Base-by-base conservation (phyloP, 495 filamentous ascomycete species). In the Hypoxylon lenormandii region DNA sequence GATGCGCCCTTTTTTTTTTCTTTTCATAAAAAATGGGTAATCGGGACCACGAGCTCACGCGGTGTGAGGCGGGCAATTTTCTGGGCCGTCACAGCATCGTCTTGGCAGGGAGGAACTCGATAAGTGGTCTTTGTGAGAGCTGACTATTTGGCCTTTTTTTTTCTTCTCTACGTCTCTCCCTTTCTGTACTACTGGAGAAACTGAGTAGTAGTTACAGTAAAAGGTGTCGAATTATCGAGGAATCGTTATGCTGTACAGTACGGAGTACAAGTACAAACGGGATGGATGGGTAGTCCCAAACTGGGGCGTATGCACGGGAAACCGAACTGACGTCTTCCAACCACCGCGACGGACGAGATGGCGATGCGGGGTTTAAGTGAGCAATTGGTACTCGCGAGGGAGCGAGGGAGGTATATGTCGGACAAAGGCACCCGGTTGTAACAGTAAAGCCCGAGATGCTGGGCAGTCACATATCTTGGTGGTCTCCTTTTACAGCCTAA, bases 401-500 rank as follows among this genome's bases (percentile, higher is more conserved):
- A 38, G 26, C 51, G 33, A 60, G 26, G 16, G 36, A 43, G 56
- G 52, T n/a, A 45, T n/a, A 45, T 38, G 52, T 57, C 38, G 53
- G 30, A 49, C 45, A 59, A 56, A 19, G 45, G 58, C 48, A 49
- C 47, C 42, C 40, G 59, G 37, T 59, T 62, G 58, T 51, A 50
- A 51, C 64, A 70, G 54, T 46, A 54, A 30, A 36, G 23, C 45
- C 36, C 40, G 49, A 51, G 46, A 56, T 28, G 51, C 36, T 61
- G 47, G 40, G 22, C 55, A 37, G 58, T 71, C 62, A 71, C 68
- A 40, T 33, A 62, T 42, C 56, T 54, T 62, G 48, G 51, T 62
- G 51, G 53, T 55, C 58, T 49, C 33, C 53, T 8, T 33, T 66
- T 60, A 55, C 63, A 71, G 68, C 68, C 62, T 53, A 71, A 71